Conservation (phyloP, 1,139 yeast genomes). For the Zygosaccharomyces sapae region DNA sequence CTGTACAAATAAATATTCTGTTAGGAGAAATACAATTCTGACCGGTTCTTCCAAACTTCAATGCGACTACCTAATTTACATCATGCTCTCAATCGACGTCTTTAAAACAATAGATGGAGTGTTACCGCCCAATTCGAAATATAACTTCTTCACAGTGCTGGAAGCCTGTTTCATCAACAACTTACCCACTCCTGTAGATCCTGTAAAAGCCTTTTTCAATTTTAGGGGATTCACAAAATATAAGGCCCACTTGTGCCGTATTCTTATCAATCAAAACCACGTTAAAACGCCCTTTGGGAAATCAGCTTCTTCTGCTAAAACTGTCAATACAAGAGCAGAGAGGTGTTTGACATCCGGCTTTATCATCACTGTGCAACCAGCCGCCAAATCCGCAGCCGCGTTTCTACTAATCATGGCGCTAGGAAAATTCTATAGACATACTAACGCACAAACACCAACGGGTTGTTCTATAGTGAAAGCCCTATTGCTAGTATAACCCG, state of each 20-base stretch:
- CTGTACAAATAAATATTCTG: slow-evolving; percentile 66
- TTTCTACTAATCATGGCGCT: slow-evolving; percentile 91
- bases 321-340: slow-evolving; percentile 76
- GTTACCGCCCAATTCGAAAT: slow-evolving; percentile 90
- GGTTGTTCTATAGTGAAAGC: slow-evolving; percentile 72
- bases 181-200: slow-evolving; percentile 82
- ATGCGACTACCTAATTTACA: slow-evolving; percentile 63
- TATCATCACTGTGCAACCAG: slow-evolving; percentile 85
- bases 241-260: slow-evolving; percentile 58
- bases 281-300: slow-evolving; percentile 79
- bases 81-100: slow-evolving; percentile 80
- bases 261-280: slow-evolving; percentile 56
- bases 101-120: slow-evolving; percentile 88
- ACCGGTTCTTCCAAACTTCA: slow-evolving; percentile 71
- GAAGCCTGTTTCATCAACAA: slow-evolving; percentile 74
- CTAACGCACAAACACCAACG: slow-evolving; percentile 83
- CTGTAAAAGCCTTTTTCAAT: slow-evolving; percentile 83
- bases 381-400: slow-evolving; percentile 86
- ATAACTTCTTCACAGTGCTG: slow-evolving; percentile 72
- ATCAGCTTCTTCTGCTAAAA: slow-evolving; percentile 68
- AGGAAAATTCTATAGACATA: slow-evolving; percentile 97
- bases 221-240: slow-evolving; percentile 61
- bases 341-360: slow-evolving; percentile 96
- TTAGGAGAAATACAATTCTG: slow-evolving; percentile 85
- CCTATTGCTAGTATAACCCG: slow-evolving; percentile 53